Base-by-base conservation (phyloP, 2,329 filamentous ascomycete genomes). In the Aspergillus aculeatus region DNA sequence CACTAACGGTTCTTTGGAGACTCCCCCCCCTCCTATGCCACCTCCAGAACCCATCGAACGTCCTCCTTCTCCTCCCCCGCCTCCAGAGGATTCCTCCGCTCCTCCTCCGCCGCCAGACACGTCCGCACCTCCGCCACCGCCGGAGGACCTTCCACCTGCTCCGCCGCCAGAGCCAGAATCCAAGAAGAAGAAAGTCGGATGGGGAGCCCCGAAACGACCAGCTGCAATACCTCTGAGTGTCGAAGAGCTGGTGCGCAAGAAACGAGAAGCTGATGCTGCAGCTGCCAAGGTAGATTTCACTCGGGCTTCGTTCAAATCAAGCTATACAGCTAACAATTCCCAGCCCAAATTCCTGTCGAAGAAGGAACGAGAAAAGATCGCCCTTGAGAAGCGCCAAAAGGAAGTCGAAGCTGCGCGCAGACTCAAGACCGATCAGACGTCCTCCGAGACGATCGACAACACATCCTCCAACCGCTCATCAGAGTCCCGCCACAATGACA, bases 341-440 rank as follows among this genome's bases (percentile, higher is more conserved):
- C 71, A 86, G 82, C 92, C 92, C 5, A 93, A 91, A 74, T 96
- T 96, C 73, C 80, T 96, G 23, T 89, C 90, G 4, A 95, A 90
- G 79, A 89, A 89, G 32, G 85, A 96, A 74, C 85, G 93, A 57
- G 92, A 96, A 73, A 85, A 87, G 61, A 77, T 96, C 26, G 92
- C 91, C 31, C 81, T 91, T 16, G 90, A 96, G 71, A 92, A 92
- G 75, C 83, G 88, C 52, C 82, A 83, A 41, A 90, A 91, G 65
- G 89, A 94, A 69, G 84, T 86, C 2, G 86, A 89, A 62, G 86
- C 87, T 50, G 82, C 84, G 69, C 82, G 77, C 56, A 83, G 81
- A 64, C 69, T 74, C 12, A 80, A 83, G 59, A 77, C 81, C 48
- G 79, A 76, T 50, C 68, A 68, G n/a, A 48, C 38, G 16, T 44